A percentile compares a stretch with the other conserved stretches of the same genome.
Conservation (phyloP, 495 filamentous ascomycete genomes). For the Rostrohypoxylon terebratum region DNA sequence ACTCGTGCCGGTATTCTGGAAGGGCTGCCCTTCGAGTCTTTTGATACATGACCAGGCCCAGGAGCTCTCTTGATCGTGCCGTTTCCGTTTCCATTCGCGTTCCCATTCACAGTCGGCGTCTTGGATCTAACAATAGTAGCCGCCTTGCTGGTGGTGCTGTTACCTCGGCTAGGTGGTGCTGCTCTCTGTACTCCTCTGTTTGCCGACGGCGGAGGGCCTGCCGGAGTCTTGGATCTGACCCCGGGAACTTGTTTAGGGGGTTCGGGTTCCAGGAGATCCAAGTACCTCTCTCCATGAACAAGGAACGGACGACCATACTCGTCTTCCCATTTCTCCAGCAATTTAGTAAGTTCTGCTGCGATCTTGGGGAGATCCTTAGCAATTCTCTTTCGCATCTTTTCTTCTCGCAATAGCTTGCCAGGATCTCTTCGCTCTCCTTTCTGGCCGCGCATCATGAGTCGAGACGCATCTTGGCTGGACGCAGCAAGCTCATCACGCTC, state of each 20-base stretch:
- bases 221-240: conserved; percentile 83
- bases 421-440: conserved; percentile 94
- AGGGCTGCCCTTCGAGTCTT: conserved; percentile 65
- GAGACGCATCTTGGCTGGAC: conserved; percentile 92
- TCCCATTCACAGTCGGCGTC: conserved; percentile 66
- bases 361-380: conserved; percentile 95
- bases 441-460: conserved; percentile 86
- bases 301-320: conserved; percentile 93
- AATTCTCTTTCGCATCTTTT: conserved; percentile 98
- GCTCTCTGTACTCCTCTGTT: conserved; percentile 56
- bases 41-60: conserved; percentile 39
- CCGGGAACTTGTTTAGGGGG: conserved; percentile 70
- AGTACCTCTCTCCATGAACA: conserved; percentile 89
- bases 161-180: conserved; percentile 54
- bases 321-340: conserved; percentile 89
- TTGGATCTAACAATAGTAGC: conserved; percentile 69
- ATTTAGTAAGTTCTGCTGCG: conserved; percentile 80
- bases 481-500: conserved; percentile 89
- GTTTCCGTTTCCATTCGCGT: conserved; percentile 23
- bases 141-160: conserved; percentile 53
- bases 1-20: conserved; percentile 85
- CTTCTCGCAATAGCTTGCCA: conserved; percentile 91
- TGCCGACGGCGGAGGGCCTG: conserved; percentile 66
- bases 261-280: conserved; percentile 77
- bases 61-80: conserved; percentile 46